These are phyloP conservation scores for Aspergillus niger DNA, from an alignment of 2,329 filamentous ascomycete genomes.

Conservation along the genomic window DNA sequence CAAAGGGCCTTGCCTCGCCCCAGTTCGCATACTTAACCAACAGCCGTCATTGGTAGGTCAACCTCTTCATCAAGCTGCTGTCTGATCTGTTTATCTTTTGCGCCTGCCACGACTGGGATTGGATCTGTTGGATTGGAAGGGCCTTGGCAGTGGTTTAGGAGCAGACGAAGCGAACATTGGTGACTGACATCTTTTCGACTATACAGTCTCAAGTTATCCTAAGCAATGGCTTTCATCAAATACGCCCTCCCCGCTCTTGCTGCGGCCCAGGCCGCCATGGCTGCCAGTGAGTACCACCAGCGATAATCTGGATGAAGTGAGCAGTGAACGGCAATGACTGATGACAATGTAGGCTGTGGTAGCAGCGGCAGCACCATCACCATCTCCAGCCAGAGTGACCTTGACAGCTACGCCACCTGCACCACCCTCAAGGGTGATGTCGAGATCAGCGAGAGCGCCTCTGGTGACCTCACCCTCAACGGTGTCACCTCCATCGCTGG, in stretches of 20 bases:
- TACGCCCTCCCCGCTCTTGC: constrained; percentile 60
- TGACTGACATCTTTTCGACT: background rate
- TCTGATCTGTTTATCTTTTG: background rate
- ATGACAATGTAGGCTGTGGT: constrained; percentile 23
- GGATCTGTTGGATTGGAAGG: background rate
- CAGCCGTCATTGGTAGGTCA: constrained; percentile 20
- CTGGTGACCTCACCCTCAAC: constrained; percentile 62
- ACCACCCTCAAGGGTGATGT: constrained; percentile 69
- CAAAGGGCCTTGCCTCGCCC: constrained; percentile 18
- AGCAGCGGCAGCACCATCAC: constrained; percentile 37
- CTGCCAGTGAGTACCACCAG: constrained; percentile 38
- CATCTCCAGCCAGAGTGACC: constrained; percentile 62
- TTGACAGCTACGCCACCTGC: constrained; percentile 68
- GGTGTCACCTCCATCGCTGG: constrained; percentile 63
- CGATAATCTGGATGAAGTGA: background rate
- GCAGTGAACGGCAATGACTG: constrained; percentile 3
- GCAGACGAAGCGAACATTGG: background rate
- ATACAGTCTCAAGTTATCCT: constrained; percentile 9
- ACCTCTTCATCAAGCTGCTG: background rate
- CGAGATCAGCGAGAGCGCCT: constrained; percentile 60
- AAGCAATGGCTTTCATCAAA: constrained; percentile 56
- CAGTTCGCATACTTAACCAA: constrained; percentile 11
- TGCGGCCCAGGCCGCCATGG: constrained; percentile 54
- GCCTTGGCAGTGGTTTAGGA: background rate
- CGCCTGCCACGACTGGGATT: background rate